phyloP scores from a whole-genome alignment of 2,329 filamentous ascomycete species.

The Fusarium temperatum region DNA sequence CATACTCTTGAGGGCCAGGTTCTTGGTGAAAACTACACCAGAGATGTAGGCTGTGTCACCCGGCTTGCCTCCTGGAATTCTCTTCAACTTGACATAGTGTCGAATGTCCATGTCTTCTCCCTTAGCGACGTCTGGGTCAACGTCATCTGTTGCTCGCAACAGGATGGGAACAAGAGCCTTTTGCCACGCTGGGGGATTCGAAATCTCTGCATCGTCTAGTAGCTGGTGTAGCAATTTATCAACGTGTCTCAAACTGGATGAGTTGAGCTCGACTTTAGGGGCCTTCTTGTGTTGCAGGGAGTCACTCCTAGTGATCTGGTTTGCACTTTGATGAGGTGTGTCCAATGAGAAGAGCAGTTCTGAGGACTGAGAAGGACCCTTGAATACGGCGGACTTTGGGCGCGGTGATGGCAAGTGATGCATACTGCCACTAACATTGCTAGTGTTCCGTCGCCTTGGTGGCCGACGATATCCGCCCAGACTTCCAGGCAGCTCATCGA shows the following conservation, averaged over 20 bases:
- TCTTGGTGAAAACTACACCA: slow-evolving; percentile 97
- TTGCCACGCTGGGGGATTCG: slow-evolving; percentile 83
- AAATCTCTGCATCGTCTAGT: slow-evolving; percentile 77
- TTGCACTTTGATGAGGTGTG: slow-evolving; percentile 53
- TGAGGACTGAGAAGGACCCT: slow-evolving; percentile 63
- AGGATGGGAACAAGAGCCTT: slow-evolving; percentile 90
- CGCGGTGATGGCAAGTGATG: slow-evolving; percentile 79
- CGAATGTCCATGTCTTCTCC: slow-evolving; percentile 97
- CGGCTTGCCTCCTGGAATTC: slow-evolving; percentile 89
- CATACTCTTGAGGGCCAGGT: slow-evolving; percentile 96
- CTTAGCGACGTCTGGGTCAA: slow-evolving; percentile 88
- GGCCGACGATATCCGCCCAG: slow-evolving; percentile 69
- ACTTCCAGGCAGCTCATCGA: slow-evolving; percentile 69
- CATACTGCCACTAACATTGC: slow-evolving; percentile 77
- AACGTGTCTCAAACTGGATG: slow-evolving; percentile 88
- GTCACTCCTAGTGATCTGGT: slow-evolving; percentile 76
- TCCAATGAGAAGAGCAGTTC: slow-evolving; percentile 62
- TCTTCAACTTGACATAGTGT: slow-evolving; percentile 97
- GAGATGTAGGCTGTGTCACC: slow-evolving; percentile 96
- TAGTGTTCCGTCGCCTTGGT: slow-evolving; percentile 81
- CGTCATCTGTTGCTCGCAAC: slow-evolving; percentile 89
- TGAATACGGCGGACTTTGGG: slow-evolving; percentile 64
- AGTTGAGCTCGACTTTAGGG: slow-evolving; percentile 84
- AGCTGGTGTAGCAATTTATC: slow-evolving; percentile 85
- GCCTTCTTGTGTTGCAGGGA: slow-evolving; percentile 80